Conservation (phyloP, 495 filamentous ascomycete genomes). For the Endocarpon pusillum region DNA sequence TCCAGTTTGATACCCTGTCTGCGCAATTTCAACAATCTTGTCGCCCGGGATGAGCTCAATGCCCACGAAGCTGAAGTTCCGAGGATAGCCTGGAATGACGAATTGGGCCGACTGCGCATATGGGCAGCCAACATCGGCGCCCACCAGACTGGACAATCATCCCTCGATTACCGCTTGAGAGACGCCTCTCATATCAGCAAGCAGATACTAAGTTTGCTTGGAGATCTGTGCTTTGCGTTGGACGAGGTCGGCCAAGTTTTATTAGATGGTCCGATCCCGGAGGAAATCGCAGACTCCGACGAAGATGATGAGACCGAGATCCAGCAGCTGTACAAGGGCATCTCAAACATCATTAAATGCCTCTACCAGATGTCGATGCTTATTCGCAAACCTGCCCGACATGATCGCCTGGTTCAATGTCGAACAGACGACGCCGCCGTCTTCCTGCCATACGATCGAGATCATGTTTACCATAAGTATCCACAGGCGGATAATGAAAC, state of each 20-base stretch:
- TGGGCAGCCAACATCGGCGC: constrained; percentile 31
- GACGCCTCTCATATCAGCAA: constrained; percentile 25
- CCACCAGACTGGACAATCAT: constrained; percentile 21
- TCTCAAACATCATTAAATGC: constrained; percentile 5
- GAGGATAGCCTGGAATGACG: constrained; percentile 13
- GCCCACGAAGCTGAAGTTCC: constrained; percentile 2
- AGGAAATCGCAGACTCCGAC: not conserved
- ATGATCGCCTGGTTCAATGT: constrained; percentile 8
- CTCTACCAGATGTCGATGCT: constrained; percentile 15
- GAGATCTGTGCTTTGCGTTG: too few species aligned
- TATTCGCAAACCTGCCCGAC: constrained; percentile 12
- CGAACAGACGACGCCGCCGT: constrained; percentile 2
- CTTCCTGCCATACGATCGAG: constrained; percentile 4
- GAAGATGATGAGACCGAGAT: constrained; percentile 2
- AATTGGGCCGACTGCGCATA: constrained; percentile 21
- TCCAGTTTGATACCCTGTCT: not conserved
- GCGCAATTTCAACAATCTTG: not conserved
- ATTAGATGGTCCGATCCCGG: constrained; percentile 2
- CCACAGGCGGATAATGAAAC: constrained; percentile 2
- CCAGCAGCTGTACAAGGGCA: constrained; percentile 1
- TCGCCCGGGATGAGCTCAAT: not conserved
- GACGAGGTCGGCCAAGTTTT: too few species aligned
- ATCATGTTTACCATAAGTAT: constrained; percentile 5
- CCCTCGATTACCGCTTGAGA: constrained; percentile 27
- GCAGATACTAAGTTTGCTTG: constrained; percentile 20